A percentile compares a stretch with the other conserved stretches of the same genome.
Evolutionary conservation across 306 rosid species (phyloP).

Genomic region (Gastrolobium bilobum): DNA sequence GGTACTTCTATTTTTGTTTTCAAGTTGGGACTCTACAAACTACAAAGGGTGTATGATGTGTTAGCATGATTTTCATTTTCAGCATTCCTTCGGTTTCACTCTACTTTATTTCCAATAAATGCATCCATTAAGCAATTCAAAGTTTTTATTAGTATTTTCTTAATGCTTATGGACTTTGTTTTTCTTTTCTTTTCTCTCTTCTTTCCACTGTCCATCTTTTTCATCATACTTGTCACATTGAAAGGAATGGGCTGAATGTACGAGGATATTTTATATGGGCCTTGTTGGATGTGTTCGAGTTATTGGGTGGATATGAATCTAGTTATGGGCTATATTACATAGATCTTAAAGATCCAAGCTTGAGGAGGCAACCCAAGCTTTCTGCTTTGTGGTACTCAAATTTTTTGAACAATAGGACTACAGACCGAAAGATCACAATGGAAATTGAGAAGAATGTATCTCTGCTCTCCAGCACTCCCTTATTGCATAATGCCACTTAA

Average conservation of each 20-base stretch:
- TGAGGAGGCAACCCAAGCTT: conserved; percentile 56
- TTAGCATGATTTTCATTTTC: neutral
- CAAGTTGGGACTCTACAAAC: neutral
- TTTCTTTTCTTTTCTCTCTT: neutral
- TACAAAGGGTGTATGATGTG: neutral
- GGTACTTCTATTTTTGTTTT: conserved; percentile 36
- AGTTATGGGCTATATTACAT: conserved; percentile 56
- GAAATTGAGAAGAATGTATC: conserved; percentile 5
- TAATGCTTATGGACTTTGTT: too few relatives aligned
- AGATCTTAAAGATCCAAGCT: conserved; percentile 50
- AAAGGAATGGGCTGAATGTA: conserved; percentile 60
- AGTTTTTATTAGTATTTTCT: too few relatives aligned
- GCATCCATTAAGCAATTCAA: too few relatives aligned
- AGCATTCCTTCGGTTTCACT: too few relatives aligned
- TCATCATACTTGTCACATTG: neutral
- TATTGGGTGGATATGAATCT: conserved; percentile 46
- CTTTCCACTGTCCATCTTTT: neutral
- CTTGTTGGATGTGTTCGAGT: conserved; percentile 54
- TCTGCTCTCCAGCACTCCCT: neutral
- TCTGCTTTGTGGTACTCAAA: conserved; percentile 60
- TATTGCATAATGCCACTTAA: neutral
- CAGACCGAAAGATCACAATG: neutral
- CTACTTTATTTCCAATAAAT: too few relatives aligned
- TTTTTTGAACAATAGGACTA: conserved; percentile 45
- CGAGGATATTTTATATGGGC: conserved; percentile 66